Percentiles rank a stretch among this genome's conserved stretches.
Conservation (phyloP, 2,329 filamentous ascomycete genomes). For the Malbranchea cinnamomea region DNA sequence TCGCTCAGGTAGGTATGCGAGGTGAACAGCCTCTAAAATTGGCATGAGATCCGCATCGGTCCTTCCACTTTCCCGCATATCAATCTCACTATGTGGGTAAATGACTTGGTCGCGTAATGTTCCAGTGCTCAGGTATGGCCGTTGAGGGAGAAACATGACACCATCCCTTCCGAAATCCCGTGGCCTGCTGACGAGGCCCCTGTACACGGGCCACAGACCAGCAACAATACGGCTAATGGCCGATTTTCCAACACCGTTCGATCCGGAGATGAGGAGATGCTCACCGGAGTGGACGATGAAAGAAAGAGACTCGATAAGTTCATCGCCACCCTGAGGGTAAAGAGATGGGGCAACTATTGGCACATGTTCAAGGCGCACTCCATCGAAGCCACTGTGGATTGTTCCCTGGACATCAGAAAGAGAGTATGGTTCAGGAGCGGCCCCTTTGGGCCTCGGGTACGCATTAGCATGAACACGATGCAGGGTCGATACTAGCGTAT, state of each 20-base stretch:
- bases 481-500: conserved; percentile 85
- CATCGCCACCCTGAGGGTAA: conserved; percentile 81
- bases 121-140: conserved; percentile 81
- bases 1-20: conserved; percentile 79
- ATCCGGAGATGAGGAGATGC: conserved; percentile 84
- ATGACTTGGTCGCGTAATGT: conserved; percentile 95
- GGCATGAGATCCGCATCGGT: conserved; percentile 63
- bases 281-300: conserved; percentile 83
- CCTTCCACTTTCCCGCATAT: conserved; percentile 73
- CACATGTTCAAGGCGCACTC: conserved; percentile 82
- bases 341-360: conserved; percentile 79
- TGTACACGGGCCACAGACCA: conserved; percentile 90
- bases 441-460: conserved; percentile 56
- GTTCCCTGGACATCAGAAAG: conserved; percentile 87
- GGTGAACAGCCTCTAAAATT: conserved; percentile 65
- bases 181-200: conserved; percentile 77
- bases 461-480: conserved; percentile 86
- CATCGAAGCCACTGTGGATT: conserved; percentile 86
- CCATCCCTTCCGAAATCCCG: conserved; percentile 69
- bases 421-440: conserved; percentile 67
- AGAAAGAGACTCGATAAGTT: conserved; percentile 74
- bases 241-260: conserved; percentile 88
- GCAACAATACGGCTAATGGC: conserved; percentile 77
- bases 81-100: conserved; percentile 85
- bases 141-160: conserved; percentile 96